phyloP scores from a whole-genome alignment of 495 filamentous ascomycete species.

The Penicillium flavigenum region DNA sequence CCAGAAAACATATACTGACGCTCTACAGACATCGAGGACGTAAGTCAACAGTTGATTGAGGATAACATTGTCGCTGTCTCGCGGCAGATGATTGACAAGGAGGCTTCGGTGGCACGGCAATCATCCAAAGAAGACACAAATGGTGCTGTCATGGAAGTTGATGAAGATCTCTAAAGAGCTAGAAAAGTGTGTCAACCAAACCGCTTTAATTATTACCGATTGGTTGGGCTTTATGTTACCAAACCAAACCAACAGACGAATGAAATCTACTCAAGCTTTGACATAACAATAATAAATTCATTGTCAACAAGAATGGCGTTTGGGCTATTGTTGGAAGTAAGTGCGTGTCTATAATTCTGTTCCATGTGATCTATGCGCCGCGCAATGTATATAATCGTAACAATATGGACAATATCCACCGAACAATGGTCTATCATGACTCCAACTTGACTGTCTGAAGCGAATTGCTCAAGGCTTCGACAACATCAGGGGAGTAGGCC shows the following conservation, averaged over 20 bases:
- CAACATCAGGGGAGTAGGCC: slow-evolving; percentile 10
- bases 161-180: slow-evolving; percentile 55
- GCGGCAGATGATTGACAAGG: slow-evolving; percentile 98
- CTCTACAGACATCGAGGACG: slow-evolving; percentile 75
- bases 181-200: slow-evolving; percentile 26
- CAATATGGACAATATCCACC: slow-evolving; percentile 12
- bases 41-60: slow-evolving; percentile 94
- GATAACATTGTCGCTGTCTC: slow-evolving; percentile 98
- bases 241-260: slow-evolving; percentile 9
- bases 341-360: background rate
- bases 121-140: slow-evolving; percentile 55
- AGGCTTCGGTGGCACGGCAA: slow-evolving; percentile 68
- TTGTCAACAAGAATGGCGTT: background rate
- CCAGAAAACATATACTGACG: slow-evolving; percentile 24
- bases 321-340: background rate
- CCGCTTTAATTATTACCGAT: slow-evolving; percentile 23
- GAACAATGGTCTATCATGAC: slow-evolving; percentile 8
- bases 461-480: slow-evolving; percentile 22
- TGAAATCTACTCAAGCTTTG: slow-evolving; percentile 1
- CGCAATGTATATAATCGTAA: slow-evolving; percentile 23
- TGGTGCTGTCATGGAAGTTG: slow-evolving; percentile 57
- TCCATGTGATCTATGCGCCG: slow-evolving; percentile 7
- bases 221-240: slow-evolving; percentile 1
- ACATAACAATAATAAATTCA: background rate
- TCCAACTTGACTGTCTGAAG: slow-evolving; percentile 20